Evolutionary conservation across 495 filamentous ascomycete species (phyloP), one percentile per base, ranked within the genome.

Genomic region (Halenospora varia): DNA sequence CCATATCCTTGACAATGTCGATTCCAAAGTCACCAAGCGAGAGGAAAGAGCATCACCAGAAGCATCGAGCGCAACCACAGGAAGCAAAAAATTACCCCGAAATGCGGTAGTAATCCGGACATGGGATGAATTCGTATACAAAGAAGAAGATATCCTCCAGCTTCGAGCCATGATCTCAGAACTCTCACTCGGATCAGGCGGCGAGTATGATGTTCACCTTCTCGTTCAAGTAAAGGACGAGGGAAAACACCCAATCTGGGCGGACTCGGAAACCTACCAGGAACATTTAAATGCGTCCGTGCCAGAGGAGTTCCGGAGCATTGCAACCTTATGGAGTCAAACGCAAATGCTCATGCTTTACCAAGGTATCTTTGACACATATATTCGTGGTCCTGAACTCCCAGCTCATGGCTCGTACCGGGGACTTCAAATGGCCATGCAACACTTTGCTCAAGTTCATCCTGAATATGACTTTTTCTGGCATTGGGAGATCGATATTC

Each of bases 401-500:
- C 89, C 93, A 1, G 83, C 96, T 0, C 88, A 96, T 69, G 94
- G 93, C 2, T 90, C 90, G 0, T 97, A 97, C 72, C 88, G 94
- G 41, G 88, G 87, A 56, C 84, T 90, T 22, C 91, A 89, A 67
- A 93, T 97, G 90, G 89, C 93, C 10, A 83, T 97, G 75, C 94
- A 97, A 66, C 87, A 88, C 69, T 98, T 96, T 65, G 87, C 93
- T 15, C 83, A 89, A 61, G 81, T 84, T 41, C 94, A 98, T 68
- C 88, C 89, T 0, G 92, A 97, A 66, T 98, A 94, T 67, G 95
- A 97, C 56, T 89, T 86, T 71, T 88, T 93, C 72, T 98, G 94
- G 94, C 92, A 98, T 65, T 97, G 92, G 92, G 94, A 98, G 72
- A 96, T 97, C 87, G 94, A 98, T 66, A 84, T 90, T 35, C 86